Evolutionary conservation across 257 asterid species (phyloP), one percentile per base, ranked within the genome.

Genomic region (Penstemon barbatus): DNA sequence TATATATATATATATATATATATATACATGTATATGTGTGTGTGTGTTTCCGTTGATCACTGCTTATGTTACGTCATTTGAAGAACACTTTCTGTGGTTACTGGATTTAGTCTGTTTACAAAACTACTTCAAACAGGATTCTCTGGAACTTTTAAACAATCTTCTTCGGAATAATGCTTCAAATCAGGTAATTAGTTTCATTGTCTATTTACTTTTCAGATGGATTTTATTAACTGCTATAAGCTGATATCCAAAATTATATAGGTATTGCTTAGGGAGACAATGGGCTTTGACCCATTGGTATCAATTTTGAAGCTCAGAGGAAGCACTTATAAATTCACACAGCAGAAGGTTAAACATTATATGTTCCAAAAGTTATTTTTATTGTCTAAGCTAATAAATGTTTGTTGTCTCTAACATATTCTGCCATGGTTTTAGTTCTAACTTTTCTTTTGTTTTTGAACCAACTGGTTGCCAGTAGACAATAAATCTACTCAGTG

Each of bases 221-320:
- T 51, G 54, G 57, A 70, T 75, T 39, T 12, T 55, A 46, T 40
- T 46, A 62, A 66, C 70, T 72, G 55, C 40, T 52, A 67, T 71
- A 73, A 72, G 65, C 70, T 51, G 72, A 77, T 65, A 48, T 68
- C 45, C 56, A 75, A 43, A 65, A 62, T 18, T 66, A 60, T 73
- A 41, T 75, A 93, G 99, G 92, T 90, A 45, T 83, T 86, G 74
- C 99, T 93, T 56, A 88, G 96, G 84, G 99, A 90, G 87, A 88
- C 96, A 5, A 72, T 88, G 76, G 95, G 99, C 59, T 90, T 88
- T 82, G 99, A 93, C 67, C 86, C 85, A 46, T 77, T 93, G 74
- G 67, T 93, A 54, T 83, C 92, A 54, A 79, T 88, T 83, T 74
- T 93, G 80, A 85, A 86, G 85, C 97, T 92, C 68, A 74, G 96